A percentile compares a stretch with the other conserved stretches of the same genome.
These are phyloP conservation scores for Dorcoceras hygrometricum DNA, from an alignment of 257 asterid species.

Conservation along the genomic window DNA sequence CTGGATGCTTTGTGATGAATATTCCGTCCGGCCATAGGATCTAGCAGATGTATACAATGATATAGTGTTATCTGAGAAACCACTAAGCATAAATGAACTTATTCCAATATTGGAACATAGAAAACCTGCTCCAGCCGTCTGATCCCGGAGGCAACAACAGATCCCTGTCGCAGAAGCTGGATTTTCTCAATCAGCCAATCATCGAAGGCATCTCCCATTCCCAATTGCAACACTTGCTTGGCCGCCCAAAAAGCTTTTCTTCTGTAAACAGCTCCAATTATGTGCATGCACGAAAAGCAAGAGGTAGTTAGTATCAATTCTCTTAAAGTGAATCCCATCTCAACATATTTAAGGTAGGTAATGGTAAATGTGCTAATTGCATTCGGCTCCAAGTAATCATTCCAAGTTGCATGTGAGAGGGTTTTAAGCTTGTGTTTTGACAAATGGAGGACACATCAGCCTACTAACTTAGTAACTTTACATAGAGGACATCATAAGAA, in stretches of 20 bases:
- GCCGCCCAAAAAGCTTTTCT: conserved; percentile 98
- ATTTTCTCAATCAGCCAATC: conserved; percentile 97
- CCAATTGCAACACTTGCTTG: conserved; percentile 91
- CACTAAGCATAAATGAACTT: conserved; percentile 5
- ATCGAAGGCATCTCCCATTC: conserved; percentile 99
- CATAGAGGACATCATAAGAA: not conserved
- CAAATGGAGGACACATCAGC: not conserved
- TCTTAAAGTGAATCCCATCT: conserved; percentile 19
- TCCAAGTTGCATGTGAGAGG: not conserved
- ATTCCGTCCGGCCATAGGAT: conserved; percentile 97
- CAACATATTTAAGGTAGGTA: conserved; percentile 23
- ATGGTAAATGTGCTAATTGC: conserved; percentile 5
- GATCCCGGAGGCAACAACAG: conserved; percentile 89
- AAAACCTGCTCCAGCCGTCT: conserved; percentile 81
- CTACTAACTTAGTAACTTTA: not conserved
- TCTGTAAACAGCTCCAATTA: conserved; percentile 46
- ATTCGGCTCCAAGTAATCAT: not conserved
- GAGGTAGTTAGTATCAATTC: conserved; percentile 22
- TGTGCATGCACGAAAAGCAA: conserved; percentile 16
- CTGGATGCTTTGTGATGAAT: conserved; percentile 93
- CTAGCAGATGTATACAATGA: conserved; percentile 37
- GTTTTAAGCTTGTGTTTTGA: not conserved
- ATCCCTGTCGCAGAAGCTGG: conserved; percentile 76
- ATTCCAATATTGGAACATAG: conserved; percentile 13
- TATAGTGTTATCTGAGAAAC: conserved; percentile 16